Percentiles rank a stretch among this genome's conserved stretches.
These are phyloP conservation scores for Pestalotiopsis sp. DNA, from an alignment of 2,329 filamentous ascomycete species.

Conservation along the genomic window DNA sequence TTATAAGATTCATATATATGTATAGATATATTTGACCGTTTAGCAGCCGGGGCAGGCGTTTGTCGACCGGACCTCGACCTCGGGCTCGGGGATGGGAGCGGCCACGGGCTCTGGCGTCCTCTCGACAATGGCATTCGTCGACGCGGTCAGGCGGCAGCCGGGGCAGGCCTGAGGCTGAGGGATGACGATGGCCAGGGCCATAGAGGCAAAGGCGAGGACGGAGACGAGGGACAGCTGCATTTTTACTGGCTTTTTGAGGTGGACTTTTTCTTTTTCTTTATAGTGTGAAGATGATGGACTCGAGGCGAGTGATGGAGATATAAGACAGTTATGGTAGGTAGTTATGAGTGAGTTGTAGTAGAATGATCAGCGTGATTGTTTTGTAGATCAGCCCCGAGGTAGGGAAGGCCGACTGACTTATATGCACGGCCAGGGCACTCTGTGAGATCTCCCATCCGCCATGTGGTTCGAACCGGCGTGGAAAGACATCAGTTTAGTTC, in stretches of 20 bases:
- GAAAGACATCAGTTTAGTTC: not conserved
- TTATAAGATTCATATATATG: no score
- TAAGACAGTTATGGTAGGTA: not conserved
- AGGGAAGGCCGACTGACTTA: not conserved
- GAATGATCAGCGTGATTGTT: not conserved
- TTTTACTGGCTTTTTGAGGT: not conserved
- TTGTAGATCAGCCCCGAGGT: not conserved
- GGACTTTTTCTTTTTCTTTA: not conserved
- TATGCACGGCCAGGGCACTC: not conserved
- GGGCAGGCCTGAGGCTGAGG: not conserved
- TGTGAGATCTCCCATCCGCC: not conserved
- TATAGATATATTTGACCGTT: not conserved
- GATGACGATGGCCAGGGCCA: constrained; percentile 1
- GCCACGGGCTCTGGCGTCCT: not conserved
- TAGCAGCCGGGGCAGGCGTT: not conserved
- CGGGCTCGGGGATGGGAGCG: not conserved
- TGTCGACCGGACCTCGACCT: not conserved
- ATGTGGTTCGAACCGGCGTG: not conserved
- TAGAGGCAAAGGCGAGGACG: not conserved
- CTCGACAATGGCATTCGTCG: not conserved
- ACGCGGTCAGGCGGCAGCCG: not conserved
- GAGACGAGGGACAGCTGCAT: constrained; percentile 1
- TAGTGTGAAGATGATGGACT: not conserved
- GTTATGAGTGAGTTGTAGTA: not conserved
- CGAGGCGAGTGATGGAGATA: not conserved